Evolutionary conservation across 2,329 filamentous ascomycete genomes (phyloP).

Genomic region (Trichoderma sp.): DNA sequence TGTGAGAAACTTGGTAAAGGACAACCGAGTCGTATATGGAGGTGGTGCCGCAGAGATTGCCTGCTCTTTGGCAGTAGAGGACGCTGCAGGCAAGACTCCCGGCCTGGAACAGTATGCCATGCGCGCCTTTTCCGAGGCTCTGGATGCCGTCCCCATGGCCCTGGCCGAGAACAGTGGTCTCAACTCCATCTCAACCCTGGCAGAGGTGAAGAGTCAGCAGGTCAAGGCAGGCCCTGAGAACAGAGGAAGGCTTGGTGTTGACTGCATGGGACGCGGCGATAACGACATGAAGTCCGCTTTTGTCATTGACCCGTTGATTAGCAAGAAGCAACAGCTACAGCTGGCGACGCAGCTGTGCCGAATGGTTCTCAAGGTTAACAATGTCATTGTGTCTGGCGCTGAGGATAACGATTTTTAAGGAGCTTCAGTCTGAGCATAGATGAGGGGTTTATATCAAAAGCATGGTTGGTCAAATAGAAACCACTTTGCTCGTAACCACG

Average conservation of each 20-base stretch:
- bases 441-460: conserved; percentile 34
- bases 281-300: conserved; percentile 99
- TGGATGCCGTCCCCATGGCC: conserved; percentile 92
- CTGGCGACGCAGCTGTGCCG: conserved; percentile 95
- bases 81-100: conserved; percentile 89
- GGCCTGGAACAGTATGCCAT: conserved; percentile 99
- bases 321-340: conserved; percentile 95
- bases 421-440: conserved; percentile 26
- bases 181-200: conserved; percentile 92
- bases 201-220: conserved; percentile 94
- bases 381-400: conserved; percentile 86
- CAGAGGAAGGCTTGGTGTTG: conserved; percentile 77
- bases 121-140: conserved; percentile 93
- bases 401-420: conserved; percentile 84
- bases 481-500: conserved; percentile 21
- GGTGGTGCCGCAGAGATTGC: conserved; percentile 96
- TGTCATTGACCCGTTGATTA: conserved; percentile 96
- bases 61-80: conserved; percentile 93
- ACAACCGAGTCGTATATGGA: conserved; percentile 97
- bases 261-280: conserved; percentile 94
- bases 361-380: conserved; percentile 98
- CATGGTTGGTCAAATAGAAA: conserved; percentile 28
- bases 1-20: conserved; percentile 90
- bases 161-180: conserved; percentile 96
- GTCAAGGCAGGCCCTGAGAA: conserved; percentile 65